Conservation (phyloP, 164 flowering plant species). For the Dillenia suffruticosa region DNA sequence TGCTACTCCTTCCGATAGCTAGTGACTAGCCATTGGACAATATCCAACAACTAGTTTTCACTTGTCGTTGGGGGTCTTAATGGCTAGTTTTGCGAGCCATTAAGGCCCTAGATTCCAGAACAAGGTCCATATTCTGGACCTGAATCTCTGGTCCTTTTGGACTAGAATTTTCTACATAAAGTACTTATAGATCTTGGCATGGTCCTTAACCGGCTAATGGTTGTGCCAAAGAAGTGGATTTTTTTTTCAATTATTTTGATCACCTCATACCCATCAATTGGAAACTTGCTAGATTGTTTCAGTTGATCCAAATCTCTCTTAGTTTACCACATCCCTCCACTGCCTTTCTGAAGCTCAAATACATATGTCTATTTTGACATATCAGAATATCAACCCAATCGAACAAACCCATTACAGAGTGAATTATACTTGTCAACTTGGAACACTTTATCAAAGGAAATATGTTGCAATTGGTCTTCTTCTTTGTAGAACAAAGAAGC, state of each 20-base stretch:
- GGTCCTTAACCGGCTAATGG: conserved; percentile 91
- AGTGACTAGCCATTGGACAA: too few species aligned
- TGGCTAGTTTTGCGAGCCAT: too few species aligned
- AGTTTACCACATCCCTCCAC: conserved; percentile 87
- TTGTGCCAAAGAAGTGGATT: conserved; percentile 97
- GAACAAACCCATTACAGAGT: conserved; percentile 75
- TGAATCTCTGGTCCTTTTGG: too few species aligned
- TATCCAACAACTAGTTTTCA: too few species aligned
- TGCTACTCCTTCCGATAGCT: too few species aligned
- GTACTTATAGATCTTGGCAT: conserved; percentile 80
- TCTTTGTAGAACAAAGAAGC: conserved; percentile 95
- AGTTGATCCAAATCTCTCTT: conserved; percentile 82
- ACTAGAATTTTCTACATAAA: too few species aligned
- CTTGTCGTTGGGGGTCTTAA: too few species aligned
- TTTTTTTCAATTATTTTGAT: conserved; percentile 76
- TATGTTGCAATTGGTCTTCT: conserved; percentile 65
- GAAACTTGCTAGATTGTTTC: conserved; percentile 32
- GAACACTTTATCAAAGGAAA: conserved; percentile 79
- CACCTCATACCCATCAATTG: conserved; percentile 46
- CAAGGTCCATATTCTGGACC: too few species aligned
- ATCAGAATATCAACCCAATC: conserved; percentile 54
- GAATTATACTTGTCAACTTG: conserved; percentile 68
- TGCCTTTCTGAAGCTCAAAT: conserved; percentile 67
- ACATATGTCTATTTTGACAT: conserved; percentile 33
- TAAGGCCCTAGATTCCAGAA: too few species aligned